These are phyloP conservation scores for Oryza rufipogon DNA, from an alignment of 176 grass and related monocot species.

Conservation along the genomic window DNA sequence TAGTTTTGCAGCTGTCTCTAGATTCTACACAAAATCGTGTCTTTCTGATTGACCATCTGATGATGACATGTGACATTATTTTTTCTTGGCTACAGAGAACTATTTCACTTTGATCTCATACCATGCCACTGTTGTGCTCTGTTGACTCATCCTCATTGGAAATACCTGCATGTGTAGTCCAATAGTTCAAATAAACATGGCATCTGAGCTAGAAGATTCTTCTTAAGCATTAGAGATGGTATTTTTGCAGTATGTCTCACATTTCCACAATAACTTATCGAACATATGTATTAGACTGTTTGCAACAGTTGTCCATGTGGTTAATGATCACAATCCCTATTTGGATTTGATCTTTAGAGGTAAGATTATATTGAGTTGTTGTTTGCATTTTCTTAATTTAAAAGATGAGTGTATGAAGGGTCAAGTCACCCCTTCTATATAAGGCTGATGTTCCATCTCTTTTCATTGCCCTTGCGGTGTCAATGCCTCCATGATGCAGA, in stretches of 20 bases:
- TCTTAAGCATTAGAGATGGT: neutral
- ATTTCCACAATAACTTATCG: conserved; percentile 13
- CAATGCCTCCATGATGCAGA: neutral
- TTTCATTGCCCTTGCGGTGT: neutral
- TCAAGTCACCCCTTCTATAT: neutral
- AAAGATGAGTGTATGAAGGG: neutral
- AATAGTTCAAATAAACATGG: neutral
- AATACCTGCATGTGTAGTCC: neutral
- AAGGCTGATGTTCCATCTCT: neutral
- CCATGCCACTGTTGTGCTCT: neutral
- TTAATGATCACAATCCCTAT: neutral
- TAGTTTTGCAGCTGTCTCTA: conserved; percentile 16
- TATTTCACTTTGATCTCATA: conserved; percentile 1
- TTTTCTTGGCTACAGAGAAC: neutral
- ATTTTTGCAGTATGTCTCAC: neutral
- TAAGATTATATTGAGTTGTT: neutral
- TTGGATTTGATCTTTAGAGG: neutral
- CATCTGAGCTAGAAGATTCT: neutral
- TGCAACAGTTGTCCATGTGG: neutral
- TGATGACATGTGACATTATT: conserved; percentile 2
- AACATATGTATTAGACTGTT: neutral
- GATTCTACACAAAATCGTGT: conserved; percentile 3
- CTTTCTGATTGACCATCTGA: conserved; percentile 24
- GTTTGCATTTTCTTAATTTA: neutral
- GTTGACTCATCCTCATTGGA: neutral